These are phyloP conservation scores for Metschnikowia shivogae DNA, from an alignment of 805 yeast genomes.

Conservation along the genomic window DNA sequence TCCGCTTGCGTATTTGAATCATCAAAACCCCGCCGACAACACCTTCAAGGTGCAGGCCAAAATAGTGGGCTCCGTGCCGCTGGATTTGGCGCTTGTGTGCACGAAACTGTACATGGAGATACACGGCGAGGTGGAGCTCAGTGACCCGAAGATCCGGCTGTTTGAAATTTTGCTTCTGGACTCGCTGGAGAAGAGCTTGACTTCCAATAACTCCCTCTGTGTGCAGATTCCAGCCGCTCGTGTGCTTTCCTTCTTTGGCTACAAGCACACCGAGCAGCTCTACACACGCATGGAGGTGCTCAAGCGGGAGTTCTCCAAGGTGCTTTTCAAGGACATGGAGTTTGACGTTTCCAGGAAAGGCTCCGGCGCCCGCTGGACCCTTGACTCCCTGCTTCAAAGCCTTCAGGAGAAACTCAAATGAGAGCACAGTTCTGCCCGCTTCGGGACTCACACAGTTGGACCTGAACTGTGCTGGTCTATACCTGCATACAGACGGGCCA, in stretches of 20 bases:
- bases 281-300: slow-evolving; percentile 11
- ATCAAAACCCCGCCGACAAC: neutral
- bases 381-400: slow-evolving; percentile 8
- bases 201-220: slow-evolving; percentile 4
- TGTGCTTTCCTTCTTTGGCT: slow-evolving; percentile 13
- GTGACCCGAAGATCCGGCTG: slow-evolving; percentile 25
- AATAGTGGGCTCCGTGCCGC: slow-evolving; percentile 25
- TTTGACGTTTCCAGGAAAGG: slow-evolving; percentile 9
- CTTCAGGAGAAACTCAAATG: slow-evolving; percentile 5
- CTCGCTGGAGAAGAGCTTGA: neutral
- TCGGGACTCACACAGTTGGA: neutral
- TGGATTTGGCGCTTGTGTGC: slow-evolving; percentile 25
- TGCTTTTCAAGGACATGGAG: slow-evolving; percentile 3
- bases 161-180: slow-evolving; percentile 26
- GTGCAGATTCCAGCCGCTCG: slow-evolving; percentile 9
- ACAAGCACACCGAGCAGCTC: slow-evolving; percentile 16
- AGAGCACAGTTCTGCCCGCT: too few relatives aligned
- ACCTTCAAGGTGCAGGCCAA: slow-evolving; percentile 19
- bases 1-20: slow-evolving; percentile 4
- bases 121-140: slow-evolving; percentile 5
- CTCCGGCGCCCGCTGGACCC: slow-evolving; percentile 10
- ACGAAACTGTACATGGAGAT: slow-evolving; percentile 22
- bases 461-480: slow-evolving; percentile 45
- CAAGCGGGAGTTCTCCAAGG: slow-evolving; percentile 5
- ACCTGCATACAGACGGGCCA: slow-evolving; percentile 55